Percentiles rank a stretch among this genome's conserved stretches.
Evolutionary conservation across 2,329 filamentous ascomycete species (phyloP).

Genomic region (Phyllosticta citrichinensis): DNA sequence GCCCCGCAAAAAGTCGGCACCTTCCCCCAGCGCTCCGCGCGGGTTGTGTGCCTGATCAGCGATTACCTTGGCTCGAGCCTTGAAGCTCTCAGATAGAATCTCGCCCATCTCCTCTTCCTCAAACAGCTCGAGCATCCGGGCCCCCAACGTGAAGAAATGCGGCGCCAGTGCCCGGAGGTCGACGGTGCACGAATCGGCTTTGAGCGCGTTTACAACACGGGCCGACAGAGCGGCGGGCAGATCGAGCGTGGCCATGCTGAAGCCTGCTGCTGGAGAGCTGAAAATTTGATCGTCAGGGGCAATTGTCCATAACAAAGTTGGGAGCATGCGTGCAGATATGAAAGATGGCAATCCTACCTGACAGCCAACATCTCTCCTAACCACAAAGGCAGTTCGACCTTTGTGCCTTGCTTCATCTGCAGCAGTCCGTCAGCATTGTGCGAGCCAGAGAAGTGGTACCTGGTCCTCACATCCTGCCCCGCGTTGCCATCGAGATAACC

Average conservation of each 20-base stretch:
- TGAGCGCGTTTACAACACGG: conserved; percentile 78
- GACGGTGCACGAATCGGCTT: conserved; percentile 79
- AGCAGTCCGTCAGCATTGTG: background rate
- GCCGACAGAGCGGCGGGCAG: conserved; percentile 67
- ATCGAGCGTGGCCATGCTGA: conserved; percentile 56
- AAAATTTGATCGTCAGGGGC: background rate
- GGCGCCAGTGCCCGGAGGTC: conserved; percentile 72
- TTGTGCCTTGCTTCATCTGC: conserved; percentile 69
- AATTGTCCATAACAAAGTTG: background rate
- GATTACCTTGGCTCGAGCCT: conserved; percentile 69
- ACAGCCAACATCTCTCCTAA: conserved; percentile 87
- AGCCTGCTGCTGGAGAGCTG: conserved; percentile 19
- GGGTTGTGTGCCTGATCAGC: conserved; percentile 84
- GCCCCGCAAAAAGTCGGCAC: conserved; percentile 74
- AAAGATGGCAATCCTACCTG: conserved; percentile 30
- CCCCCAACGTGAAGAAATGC: conserved; percentile 80
- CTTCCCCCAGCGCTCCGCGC: conserved; percentile 53
- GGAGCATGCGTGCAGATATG: background rate
- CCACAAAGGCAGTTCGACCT: conserved; percentile 81
- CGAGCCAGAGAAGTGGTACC: background rate
- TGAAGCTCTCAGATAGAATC: conserved; percentile 59
- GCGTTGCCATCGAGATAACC: conserved; percentile 84
- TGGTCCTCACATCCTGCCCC: conserved; percentile 41
- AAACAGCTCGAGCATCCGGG: conserved; percentile 79
- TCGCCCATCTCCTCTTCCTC: conserved; percentile 76